These are phyloP conservation scores for Pyrenophora teres DNA, from an alignment of 2,329 filamentous ascomycete species.

Conservation along the genomic window DNA sequence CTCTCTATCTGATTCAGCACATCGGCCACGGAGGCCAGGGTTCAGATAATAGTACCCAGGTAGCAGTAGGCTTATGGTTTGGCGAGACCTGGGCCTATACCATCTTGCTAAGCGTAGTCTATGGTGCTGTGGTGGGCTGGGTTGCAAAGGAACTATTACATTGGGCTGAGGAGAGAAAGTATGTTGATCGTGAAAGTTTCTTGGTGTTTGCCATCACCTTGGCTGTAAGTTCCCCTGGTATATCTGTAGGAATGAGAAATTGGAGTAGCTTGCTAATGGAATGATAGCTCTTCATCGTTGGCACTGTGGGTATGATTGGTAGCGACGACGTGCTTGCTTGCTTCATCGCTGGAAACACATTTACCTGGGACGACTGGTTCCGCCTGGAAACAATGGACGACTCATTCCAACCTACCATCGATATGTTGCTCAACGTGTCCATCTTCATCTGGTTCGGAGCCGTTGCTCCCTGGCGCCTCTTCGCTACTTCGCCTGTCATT, in stretches of 20 bases:
- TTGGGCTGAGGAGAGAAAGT: constrained; percentile 79
- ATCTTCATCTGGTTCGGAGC: constrained; percentile 81
- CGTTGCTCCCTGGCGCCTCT: constrained; percentile 77
- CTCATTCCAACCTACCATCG: constrained; percentile 89
- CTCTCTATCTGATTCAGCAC: constrained; percentile 82
- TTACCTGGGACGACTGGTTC: constrained; percentile 96
- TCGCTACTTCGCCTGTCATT: constrained; percentile 70
- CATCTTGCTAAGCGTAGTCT: constrained; percentile 76
- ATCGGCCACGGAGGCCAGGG: constrained; percentile 61
- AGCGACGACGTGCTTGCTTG: constrained; percentile 90
- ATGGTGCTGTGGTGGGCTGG: constrained; percentile 79
- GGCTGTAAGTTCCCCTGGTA: constrained; percentile 57
- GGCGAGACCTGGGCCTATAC: constrained; percentile 84
- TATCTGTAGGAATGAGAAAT: neutral
- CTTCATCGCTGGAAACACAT: constrained; percentile 88
- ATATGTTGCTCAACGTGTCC: constrained; percentile 88
- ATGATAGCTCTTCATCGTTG: constrained; percentile 75
- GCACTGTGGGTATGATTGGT: constrained; percentile 84
- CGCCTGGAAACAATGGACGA: constrained; percentile 86
- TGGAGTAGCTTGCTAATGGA: neutral
- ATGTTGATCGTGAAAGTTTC: constrained; percentile 85
- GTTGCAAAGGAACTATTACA: constrained; percentile 80
- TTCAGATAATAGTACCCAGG: constrained; percentile 57
- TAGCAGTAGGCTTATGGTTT: constrained; percentile 81
- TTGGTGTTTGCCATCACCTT: constrained; percentile 84